These are phyloP conservation scores for Kandelia obovata DNA, from an alignment of 345 rosid genomes.

Conservation along the genomic window DNA sequence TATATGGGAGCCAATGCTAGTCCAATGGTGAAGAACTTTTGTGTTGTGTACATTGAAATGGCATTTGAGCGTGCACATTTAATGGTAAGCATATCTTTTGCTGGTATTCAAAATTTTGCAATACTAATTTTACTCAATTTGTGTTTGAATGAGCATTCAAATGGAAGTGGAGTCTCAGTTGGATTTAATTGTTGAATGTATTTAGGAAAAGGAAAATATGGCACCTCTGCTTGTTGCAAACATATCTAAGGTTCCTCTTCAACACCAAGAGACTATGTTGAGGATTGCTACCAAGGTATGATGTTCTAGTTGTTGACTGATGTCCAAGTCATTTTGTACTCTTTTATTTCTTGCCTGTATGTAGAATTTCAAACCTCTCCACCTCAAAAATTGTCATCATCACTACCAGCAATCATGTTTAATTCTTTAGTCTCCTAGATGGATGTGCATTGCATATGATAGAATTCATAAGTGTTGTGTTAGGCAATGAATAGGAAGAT, in stretches of 20 bases:
- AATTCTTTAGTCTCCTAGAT: too few relatives aligned
- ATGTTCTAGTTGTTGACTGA: conserved; percentile 4
- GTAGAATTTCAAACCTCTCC: too few relatives aligned
- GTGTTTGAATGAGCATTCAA: neutral
- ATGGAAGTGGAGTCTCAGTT: conserved; percentile 8
- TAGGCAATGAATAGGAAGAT: too few relatives aligned
- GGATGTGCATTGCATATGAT: too few relatives aligned
- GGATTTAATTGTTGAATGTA: conserved; percentile 13
- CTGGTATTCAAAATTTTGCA: conserved; percentile 7
- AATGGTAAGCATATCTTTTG: conserved; percentile 46
- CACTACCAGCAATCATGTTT: too few relatives aligned
- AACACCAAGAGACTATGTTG: conserved; percentile 80
- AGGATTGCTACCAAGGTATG: conserved; percentile 68
- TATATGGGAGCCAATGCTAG: conserved; percentile 50
- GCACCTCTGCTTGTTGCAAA: conserved; percentile 58
- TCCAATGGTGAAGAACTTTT: conserved; percentile 82
- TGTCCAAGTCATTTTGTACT: too few relatives aligned
- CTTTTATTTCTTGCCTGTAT: too few relatives aligned
- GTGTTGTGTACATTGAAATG: conserved; percentile 91
- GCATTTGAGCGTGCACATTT: conserved; percentile 67
- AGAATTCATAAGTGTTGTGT: too few relatives aligned
- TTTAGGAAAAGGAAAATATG: conserved; percentile 78
- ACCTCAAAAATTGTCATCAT: too few relatives aligned
- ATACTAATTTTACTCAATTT: conserved; percentile 6
- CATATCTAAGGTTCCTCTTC: conserved; percentile 68